phyloP scores from a whole-genome alignment of 1,284 basidiomycete species.

The Malassezia yamatoensis region DNA sequence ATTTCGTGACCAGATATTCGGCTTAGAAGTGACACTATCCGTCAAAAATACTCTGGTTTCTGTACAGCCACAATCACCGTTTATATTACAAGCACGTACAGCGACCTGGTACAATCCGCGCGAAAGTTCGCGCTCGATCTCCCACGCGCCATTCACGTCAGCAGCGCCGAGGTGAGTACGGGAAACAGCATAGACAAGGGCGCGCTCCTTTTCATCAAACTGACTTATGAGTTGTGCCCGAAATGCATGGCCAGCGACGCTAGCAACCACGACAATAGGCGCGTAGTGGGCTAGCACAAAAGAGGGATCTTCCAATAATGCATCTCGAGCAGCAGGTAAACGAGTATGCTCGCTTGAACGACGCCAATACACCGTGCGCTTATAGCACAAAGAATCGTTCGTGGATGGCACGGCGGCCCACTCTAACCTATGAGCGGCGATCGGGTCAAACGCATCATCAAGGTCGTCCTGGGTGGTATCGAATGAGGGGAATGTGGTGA shows the following conservation, averaged over 20 bases:
- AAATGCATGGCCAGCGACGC: constrained; percentile 16
- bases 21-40: background rate
- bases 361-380: constrained; percentile 6
- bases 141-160: constrained; percentile 21
- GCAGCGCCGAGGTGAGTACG: constrained; percentile 24
- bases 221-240: constrained; percentile 8
- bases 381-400: background rate
- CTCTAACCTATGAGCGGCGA: constrained; percentile 29
- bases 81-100: constrained; percentile 30
- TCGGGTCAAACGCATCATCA: constrained; percentile 32
- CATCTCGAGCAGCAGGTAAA: constrained; percentile 19
- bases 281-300: constrained; percentile 31
- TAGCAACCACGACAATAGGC: constrained; percentile 23
- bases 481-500: constrained; percentile 30
- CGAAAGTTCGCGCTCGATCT: constrained; percentile 15
- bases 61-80: constrained; percentile 30
- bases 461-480: constrained; percentile 30
- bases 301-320: background rate
- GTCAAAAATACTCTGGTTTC: constrained; percentile 2
- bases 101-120: constrained; percentile 28
- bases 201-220: constrained; percentile 34
- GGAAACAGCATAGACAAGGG: constrained; percentile 26
- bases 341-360: constrained; percentile 32
- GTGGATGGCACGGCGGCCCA: constrained; percentile 14
- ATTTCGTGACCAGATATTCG: background rate